Conservation (phyloP, 169 alveolate species). For the Neospora caninum region DNA sequence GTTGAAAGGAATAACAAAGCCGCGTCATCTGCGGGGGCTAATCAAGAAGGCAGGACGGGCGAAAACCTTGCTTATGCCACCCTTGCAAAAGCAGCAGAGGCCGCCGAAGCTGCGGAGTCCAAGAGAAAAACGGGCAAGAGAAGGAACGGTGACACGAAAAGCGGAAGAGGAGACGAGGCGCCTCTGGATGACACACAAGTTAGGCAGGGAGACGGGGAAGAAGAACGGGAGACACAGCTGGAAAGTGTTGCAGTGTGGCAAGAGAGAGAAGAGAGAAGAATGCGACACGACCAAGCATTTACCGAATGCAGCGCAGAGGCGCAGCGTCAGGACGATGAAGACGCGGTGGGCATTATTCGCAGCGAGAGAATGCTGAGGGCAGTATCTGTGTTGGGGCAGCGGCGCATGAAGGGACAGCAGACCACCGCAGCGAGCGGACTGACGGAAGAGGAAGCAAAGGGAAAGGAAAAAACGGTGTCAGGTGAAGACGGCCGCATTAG, state of each 20-base stretch:
- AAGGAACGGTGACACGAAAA: background rate
- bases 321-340: background rate
- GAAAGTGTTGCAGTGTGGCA: background rate
- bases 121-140: background rate
- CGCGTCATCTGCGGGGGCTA: background rate
- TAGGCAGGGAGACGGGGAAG: background rate
- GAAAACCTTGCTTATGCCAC: background rate
- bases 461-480: background rate
- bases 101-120: background rate
- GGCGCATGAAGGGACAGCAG: background rate
- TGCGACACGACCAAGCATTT: background rate
- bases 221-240: background rate
- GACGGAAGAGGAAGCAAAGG: background rate
- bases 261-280: conserved; percentile 4
- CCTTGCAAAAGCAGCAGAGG: background rate
- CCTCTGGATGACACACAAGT: background rate
- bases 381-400: background rate
- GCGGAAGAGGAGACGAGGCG: background rate
- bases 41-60: background rate
- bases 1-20: background rate
- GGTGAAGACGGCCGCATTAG: background rate
- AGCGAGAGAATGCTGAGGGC: conserved; percentile 23
- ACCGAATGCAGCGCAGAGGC: background rate
- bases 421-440: background rate
- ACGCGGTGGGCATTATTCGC: background rate